These are phyloP conservation scores for Rossbeevera mucosa DNA, from an alignment of 768 basidiomycete genomes.

Conservation along the genomic window DNA sequence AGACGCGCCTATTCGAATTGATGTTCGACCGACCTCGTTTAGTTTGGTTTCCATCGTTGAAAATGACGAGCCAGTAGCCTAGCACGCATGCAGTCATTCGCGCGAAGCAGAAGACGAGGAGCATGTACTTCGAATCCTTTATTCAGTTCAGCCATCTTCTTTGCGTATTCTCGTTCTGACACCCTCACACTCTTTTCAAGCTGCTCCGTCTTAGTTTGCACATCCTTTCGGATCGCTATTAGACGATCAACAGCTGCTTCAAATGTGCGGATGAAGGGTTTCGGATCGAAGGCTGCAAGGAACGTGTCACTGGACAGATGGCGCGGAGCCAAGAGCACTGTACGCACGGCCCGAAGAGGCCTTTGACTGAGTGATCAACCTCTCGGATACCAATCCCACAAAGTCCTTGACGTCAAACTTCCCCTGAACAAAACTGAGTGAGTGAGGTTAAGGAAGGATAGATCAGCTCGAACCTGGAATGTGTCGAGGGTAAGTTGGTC, in stretches of 20 bases:
- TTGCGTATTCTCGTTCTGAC: constrained; percentile 90
- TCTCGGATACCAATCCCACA: constrained; percentile 80
- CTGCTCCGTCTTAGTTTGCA: constrained; percentile 84
- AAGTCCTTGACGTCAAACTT: constrained; percentile 94
- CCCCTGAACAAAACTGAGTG: constrained; percentile 44
- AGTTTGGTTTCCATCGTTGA: constrained; percentile 85
- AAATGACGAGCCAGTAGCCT: constrained; percentile 89
- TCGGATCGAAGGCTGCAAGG: constrained; percentile 80
- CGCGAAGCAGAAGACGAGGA: background rate
- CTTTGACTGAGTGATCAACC: constrained; percentile 81
- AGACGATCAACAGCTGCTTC: constrained; percentile 88
- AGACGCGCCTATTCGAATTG: constrained; percentile 78
- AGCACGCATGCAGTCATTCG: constrained; percentile 7
- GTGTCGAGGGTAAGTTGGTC: constrained; percentile 48
- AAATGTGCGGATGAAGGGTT: constrained; percentile 88
- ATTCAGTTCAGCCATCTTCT: constrained; percentile 89
- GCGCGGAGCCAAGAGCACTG: constrained; percentile 6
- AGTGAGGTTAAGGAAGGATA: constrained; percentile 2
- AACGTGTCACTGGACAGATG: constrained; percentile 7
- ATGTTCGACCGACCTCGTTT: constrained; percentile 89
- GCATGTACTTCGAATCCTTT: constrained; percentile 83
- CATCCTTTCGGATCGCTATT: constrained; percentile 82
- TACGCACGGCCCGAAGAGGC: constrained; percentile 74
- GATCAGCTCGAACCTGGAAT: constrained; percentile 44
- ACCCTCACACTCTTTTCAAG: constrained; percentile 88